A percentile compares a stretch with the other conserved stretches of the same genome.
Conservation (phyloP, 2,329 filamentous ascomycete genomes). For the Orbilia blumenaviensis region DNA sequence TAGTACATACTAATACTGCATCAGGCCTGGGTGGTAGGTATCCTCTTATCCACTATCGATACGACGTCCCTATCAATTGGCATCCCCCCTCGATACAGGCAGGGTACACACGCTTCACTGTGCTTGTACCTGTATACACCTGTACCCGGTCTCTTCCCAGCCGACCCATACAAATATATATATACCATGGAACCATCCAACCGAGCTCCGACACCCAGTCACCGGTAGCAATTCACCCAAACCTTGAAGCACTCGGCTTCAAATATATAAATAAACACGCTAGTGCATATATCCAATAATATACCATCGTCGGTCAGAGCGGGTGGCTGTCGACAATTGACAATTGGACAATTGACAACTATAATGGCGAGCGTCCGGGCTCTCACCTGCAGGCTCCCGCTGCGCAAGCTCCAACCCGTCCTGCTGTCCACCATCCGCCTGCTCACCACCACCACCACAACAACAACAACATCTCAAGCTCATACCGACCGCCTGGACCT, state of each 20-base stretch:
- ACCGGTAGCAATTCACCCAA: slow-evolving; percentile 16
- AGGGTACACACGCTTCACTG: slow-evolving; percentile 13
- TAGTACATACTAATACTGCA: neutral
- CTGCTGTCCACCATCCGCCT: neutral
- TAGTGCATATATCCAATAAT: too few relatives aligned
- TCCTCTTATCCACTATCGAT: slow-evolving; percentile 1
- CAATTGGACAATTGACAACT: neutral
- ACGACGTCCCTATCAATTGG: neutral
- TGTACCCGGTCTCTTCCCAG: neutral
- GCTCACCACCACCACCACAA: neutral
- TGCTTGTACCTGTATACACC: neutral
- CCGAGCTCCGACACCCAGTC: neutral
- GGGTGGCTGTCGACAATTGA: neutral
- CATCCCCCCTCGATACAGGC: neutral
- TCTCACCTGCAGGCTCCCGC: neutral
- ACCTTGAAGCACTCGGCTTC: too few relatives aligned
- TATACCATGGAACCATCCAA: slow-evolving; percentile 11
- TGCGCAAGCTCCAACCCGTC: neutral
- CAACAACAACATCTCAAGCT: neutral
- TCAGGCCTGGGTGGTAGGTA: too few relatives aligned
- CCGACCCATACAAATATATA: neutral
- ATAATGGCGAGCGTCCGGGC: neutral
- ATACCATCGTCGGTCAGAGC: too few relatives aligned
- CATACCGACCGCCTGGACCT: too few relatives aligned
- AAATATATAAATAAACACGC: too few relatives aligned